phyloP scores from a whole-genome alignment of 306 rosid species.

The Oxytropis ochrocephala region DNA sequence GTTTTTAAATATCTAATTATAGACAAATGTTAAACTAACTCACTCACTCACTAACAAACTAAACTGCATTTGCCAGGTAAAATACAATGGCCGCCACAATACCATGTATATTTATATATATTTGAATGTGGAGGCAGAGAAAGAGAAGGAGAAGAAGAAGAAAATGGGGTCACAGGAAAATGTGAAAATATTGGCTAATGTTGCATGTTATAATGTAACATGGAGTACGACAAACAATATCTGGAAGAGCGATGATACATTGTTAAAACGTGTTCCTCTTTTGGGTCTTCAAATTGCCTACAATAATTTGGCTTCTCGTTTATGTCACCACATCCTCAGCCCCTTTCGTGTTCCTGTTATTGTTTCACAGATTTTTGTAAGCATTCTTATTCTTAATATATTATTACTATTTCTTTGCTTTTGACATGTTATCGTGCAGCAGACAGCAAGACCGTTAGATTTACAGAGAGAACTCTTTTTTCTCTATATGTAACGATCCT shows the following conservation, averaged over 20 bases:
- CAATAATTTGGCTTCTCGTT: neutral
- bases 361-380: conserved; percentile 18
- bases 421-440: no score
- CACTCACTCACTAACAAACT: neutral
- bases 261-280: neutral
- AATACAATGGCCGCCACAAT: neutral
- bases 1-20: neutral
- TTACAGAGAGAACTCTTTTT: no score
- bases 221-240: neutral
- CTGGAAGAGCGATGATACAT: conserved; percentile 1
- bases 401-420: neutral
- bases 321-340: neutral
- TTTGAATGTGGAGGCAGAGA: neutral
- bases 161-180: neutral
- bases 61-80: neutral
- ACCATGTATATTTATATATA: neutral
- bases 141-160: neutral
- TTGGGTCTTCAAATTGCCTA: conserved; percentile 21
- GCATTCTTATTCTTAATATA: neutral
- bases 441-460: no score
- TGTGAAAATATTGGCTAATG: neutral
- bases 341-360: neutral
- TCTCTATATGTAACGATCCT: no score
- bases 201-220: neutral
- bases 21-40: neutral